phyloP scores from a whole-genome alignment of 2,329 filamentous ascomycete species.

The Hypoxylon sp. region DNA sequence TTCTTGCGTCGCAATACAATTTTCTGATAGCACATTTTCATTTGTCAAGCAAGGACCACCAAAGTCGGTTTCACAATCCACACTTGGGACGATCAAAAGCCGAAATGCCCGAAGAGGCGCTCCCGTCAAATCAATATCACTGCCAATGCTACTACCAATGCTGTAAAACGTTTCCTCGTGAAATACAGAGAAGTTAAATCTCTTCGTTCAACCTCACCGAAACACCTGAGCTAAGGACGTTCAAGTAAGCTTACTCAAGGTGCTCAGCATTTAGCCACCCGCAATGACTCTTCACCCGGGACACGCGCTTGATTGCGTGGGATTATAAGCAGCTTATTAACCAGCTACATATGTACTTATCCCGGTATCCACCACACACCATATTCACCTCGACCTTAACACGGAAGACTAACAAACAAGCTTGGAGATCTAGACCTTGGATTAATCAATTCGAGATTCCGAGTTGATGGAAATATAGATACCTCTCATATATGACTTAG shows the following conservation, averaged over 20 bases:
- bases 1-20: conserved; percentile 7
- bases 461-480: conserved; percentile 14
- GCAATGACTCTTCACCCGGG: background rate
- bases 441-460: conserved; percentile 26
- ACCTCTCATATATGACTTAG: background rate
- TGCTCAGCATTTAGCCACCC: conserved; percentile 9
- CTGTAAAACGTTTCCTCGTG: background rate
- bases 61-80: conserved; percentile 11
- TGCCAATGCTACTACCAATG: conserved; percentile 5
- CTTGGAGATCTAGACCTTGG: conserved; percentile 12
- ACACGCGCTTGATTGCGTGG: conserved; percentile 17
- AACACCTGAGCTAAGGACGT: conserved; percentile 4
- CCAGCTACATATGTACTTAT: background rate
- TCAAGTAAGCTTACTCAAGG: conserved; percentile 14
- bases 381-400: background rate
- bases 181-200: conserved; percentile 1
- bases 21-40: background rate
- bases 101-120: background rate
- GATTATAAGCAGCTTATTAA: conserved; percentile 6
- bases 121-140: conserved; percentile 2
- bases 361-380: background rate
- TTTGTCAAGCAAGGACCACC: background rate
- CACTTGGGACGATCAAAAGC: conserved; percentile 1
- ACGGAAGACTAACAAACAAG: conserved; percentile 5
- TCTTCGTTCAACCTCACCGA: conserved; percentile 1